Evolutionary conservation across 2,329 filamentous ascomycete species (phyloP).

Genomic region (Colletotrichum higginsianum): DNA sequence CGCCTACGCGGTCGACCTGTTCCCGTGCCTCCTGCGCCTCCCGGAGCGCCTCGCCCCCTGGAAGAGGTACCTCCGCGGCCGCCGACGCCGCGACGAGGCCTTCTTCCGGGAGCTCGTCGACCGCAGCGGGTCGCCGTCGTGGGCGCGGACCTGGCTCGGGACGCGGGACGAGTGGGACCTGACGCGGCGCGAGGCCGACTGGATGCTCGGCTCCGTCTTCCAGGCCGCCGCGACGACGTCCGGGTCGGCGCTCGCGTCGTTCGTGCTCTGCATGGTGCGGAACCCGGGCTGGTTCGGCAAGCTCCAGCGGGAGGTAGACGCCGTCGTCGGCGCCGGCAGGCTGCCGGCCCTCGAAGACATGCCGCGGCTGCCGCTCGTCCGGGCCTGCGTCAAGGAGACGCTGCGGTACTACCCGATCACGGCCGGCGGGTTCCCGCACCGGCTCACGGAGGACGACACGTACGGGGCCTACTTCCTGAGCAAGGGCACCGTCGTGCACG

Average conservation of each 20-base stretch:
- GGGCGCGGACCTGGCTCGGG: slow-evolving; percentile 24
- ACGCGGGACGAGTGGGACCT: slow-evolving; percentile 37
- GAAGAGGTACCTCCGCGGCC: slow-evolving; percentile 44
- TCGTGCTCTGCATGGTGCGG: slow-evolving; percentile 48
- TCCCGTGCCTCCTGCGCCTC: slow-evolving; percentile 49
- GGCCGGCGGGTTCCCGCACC: slow-evolving; percentile 63
- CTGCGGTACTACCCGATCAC: slow-evolving; percentile 66
- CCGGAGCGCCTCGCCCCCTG: slow-evolving; percentile 48
- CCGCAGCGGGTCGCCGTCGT: slow-evolving; percentile 30
- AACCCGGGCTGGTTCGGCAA: slow-evolving; percentile 53
- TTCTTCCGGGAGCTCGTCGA: slow-evolving; percentile 35
- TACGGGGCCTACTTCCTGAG: slow-evolving; percentile 67
- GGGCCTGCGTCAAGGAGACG: slow-evolving; percentile 59
- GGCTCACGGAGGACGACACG: slow-evolving; percentile 64
- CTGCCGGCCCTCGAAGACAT: slow-evolving; percentile 55
- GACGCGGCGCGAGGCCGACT: slow-evolving; percentile 47
- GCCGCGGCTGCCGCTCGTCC: slow-evolving; percentile 53
- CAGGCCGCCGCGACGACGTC: slow-evolving; percentile 56
- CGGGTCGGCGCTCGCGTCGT: slow-evolving; percentile 48
- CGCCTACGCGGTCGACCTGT: slow-evolving; percentile 52
- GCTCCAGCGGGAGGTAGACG: slow-evolving; percentile 58
- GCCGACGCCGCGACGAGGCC: slow-evolving; percentile 36
- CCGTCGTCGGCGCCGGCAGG: slow-evolving; percentile 52
- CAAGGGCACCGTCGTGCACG: slow-evolving; percentile 65
- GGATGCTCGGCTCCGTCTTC: slow-evolving; percentile 52